These are phyloP conservation scores for Teratosphaeria destructans DNA, from an alignment of 2,329 filamentous ascomycete species.

Conservation along the genomic window DNA sequence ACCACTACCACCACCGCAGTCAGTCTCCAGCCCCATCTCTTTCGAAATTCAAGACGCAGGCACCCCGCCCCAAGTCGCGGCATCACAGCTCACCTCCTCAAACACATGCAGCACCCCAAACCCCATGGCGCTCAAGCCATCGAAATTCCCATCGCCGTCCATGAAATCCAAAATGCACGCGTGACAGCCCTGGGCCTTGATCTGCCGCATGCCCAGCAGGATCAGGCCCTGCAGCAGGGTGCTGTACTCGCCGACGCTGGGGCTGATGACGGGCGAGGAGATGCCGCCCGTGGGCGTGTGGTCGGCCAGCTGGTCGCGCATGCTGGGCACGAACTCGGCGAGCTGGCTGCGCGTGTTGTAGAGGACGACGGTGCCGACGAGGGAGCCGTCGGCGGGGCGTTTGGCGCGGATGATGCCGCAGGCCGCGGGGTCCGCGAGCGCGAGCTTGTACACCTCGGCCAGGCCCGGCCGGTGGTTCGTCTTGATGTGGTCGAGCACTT, in stretches of 20 bases:
- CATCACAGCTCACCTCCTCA: conserved; percentile 67
- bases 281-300: conserved; percentile 56
- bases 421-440: conserved; percentile 57
- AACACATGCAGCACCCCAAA: conserved; percentile 70
- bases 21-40: no score
- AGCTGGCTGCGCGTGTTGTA: conserved; percentile 61
- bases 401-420: conserved; percentile 81
- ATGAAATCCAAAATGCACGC: conserved; percentile 70
- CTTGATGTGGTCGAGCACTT: conserved; percentile 64
- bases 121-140: conserved; percentile 67
- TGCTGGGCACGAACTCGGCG: conserved; percentile 57
- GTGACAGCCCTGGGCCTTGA: conserved; percentile 65
- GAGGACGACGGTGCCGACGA: conserved; percentile 71
- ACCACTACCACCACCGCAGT: no score
- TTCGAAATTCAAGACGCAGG: conserved; percentile 10
- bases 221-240: conserved; percentile 69
- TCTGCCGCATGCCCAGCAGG: conserved; percentile 69
- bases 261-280: conserved; percentile 65
- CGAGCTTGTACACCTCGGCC: conserved; percentile 67
- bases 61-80: conserved; percentile 44
- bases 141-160: conserved; percentile 60
- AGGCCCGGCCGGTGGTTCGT: conserved; percentile 66
- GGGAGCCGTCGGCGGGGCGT: conserved; percentile 51
- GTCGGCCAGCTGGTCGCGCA: conserved; percentile 46
- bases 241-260: conserved; percentile 56